Evolutionary conservation across 2,329 filamentous ascomycete species (phyloP), one percentile per base, ranked within the genome.

Genomic region (Neofusicoccum laricinum): DNA sequence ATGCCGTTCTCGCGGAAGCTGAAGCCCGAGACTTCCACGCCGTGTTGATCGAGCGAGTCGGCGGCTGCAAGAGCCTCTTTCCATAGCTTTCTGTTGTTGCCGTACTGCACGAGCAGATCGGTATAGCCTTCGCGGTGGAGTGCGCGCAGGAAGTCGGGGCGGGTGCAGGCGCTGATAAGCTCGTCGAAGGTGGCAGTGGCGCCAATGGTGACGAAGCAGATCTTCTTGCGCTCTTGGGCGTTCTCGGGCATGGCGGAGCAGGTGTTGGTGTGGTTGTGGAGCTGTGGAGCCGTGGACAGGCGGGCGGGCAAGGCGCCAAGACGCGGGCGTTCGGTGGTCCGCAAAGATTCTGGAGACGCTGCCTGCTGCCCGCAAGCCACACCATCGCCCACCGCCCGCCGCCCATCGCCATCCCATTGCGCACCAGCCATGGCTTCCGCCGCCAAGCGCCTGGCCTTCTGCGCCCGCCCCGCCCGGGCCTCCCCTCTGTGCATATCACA

Each of bases 161-260:
- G 79, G 5, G 96, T 79, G 11, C 89, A 85, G 36, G 89, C 85
- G 48, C 83, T 78, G 64, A 97, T 84, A 2, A 99, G 85, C 6
- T 82, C 77, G 61, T 84, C 82, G 77, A 99, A 99, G 19, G 90
- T 86, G 15, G 93, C 93, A 0, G 94, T 99, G 5, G 95, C 94
- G 64, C 95, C 95, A 34, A 97, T 90, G 0, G 95, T 98, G 63
- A 97, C 89, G 69, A 99, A 91, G 74, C 91, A 95, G 61, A 80
- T 80, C 67, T 81, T 82, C 36, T 69, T 70, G 30, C 17, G 55
- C 12, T 7, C 19, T 38, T 58, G 55, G 3, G 30, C 30, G 3
- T 25, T 4, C 45, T 43, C 30, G 15, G 50, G 32, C 50, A 48
- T 61, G 36, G 45, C n/a, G 21, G 36, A 14, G 51, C 17, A 7